Evolutionary conservation across 495 filamentous ascomycete species (phyloP), one percentile per base, ranked within the genome.

Genomic region (Lasiosphaeria hispida): DNA sequence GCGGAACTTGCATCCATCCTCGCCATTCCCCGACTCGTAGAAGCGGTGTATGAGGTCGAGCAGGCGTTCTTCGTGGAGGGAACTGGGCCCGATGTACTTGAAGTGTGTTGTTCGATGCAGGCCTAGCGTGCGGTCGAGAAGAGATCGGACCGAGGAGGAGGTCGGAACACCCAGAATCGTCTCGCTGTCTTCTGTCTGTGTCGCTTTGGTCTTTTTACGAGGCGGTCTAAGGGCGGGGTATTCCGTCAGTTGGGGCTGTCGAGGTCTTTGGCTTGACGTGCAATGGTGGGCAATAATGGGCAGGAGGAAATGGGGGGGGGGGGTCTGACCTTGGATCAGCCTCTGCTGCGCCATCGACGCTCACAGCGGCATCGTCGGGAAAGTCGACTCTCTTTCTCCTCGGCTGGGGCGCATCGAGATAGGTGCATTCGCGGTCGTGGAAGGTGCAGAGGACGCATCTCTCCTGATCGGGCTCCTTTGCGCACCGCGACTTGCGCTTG

Each of bases 401-500:
- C 72, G 79, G 82, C 17, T 82, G 76, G 10, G 77, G 70, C n/a
- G 84, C 83, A 45, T 79, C 72, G 35, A 74, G 59, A 48, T 78
- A 80, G 8, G 76, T 80, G 61, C 77, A 80, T 43, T 78, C 71
- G 63, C 73, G 75, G 49, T 69, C 67, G 63, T 77, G 74, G 60
- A 80, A 79, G 18, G 72, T 66, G 61, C 77, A 80, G 19, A 79
- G 74, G 18, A 80, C 74, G 58, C 77, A 80, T 58, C 72, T 72
- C 7, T 68, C 62, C 14, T 72, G 70, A 30, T 71, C 75, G 8
- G 70, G 66, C 63, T 89, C 86, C 72, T 90, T 88, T 17, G 88
- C 89, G 72, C 89, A 93, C 44, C 87, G 82, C 64, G 85, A 88
- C 72, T 91, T 91, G 66, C 89, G 77, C 69, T 83, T 83, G 44